phyloP scores from a whole-genome alignment of 768 basidiomycete species.

The Xerocomus brunneocitrinus region DNA sequence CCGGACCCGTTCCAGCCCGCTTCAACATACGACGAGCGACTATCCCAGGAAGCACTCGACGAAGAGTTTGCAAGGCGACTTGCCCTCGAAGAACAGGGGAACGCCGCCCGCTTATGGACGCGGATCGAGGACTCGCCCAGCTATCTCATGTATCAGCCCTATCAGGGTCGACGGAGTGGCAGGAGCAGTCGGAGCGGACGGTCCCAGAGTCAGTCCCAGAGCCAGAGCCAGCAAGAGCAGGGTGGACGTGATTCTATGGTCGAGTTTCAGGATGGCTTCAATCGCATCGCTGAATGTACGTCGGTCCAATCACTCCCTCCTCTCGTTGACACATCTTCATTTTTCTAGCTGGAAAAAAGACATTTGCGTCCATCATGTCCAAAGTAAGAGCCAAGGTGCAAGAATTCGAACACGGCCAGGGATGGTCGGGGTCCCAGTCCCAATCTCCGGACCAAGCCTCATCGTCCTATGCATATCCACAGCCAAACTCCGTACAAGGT shows the following conservation, averaged over 20 bases:
- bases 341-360: constrained; percentile 66
- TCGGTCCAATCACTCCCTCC: not conserved
- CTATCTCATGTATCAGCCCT: constrained; percentile 18
- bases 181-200: constrained; percentile 3
- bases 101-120: constrained; percentile 22
- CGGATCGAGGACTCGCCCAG: constrained; percentile 8
- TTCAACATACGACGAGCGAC: constrained; percentile 26
- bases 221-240: constrained; percentile 6
- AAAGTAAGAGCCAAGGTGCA: constrained; percentile 84
- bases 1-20: constrained; percentile 1
- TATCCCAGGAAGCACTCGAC: constrained; percentile 65
- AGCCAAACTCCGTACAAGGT: constrained; percentile 1
- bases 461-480: not conserved
- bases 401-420: constrained; percentile 58
- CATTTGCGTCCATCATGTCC: constrained; percentile 62
- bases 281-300: constrained; percentile 74
- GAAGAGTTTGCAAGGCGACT: constrained; percentile 75
- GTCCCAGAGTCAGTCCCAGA: constrained; percentile 2
- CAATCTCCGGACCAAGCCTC: not conserved
- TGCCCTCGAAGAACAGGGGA: constrained; percentile 52
- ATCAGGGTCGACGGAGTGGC: constrained; percentile 18
- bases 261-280: constrained; percentile 73
- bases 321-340: not conserved
- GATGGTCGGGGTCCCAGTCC: constrained; percentile 14
- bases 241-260: constrained; percentile 48